Conservation (phyloP, 371 early-diverging fungal genomes). For the Rhizopus microsporus region DNA sequence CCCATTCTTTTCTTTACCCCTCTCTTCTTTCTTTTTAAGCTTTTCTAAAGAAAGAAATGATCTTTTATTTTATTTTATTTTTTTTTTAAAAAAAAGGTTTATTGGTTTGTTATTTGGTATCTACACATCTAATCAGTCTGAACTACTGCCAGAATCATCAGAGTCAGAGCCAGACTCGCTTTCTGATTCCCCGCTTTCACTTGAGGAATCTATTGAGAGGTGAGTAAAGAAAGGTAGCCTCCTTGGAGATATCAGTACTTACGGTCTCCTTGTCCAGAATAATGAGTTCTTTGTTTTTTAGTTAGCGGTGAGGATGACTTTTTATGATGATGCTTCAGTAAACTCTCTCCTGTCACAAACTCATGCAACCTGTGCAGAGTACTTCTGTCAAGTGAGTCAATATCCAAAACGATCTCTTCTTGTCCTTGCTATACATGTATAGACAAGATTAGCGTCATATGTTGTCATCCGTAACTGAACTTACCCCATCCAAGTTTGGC, state of each 20-base stretch:
- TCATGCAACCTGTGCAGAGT: constrained; percentile 86
- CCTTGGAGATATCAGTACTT: constrained; percentile 28
- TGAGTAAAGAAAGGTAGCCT: constrained; percentile 3
- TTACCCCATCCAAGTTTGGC: constrained; percentile 75
- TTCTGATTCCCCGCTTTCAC: constrained; percentile 52
- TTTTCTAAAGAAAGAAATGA: not conserved
- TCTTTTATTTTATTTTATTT: constrained; percentile 7
- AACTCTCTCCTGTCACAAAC: constrained; percentile 71
- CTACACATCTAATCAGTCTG: constrained; percentile 53
- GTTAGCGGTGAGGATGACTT: constrained; percentile 16
- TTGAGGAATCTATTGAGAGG: constrained; percentile 41
- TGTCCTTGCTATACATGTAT: constrained; percentile 57
- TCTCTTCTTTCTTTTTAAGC: not conserved
- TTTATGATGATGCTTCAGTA: constrained; percentile 25
- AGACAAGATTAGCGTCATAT: not conserved
- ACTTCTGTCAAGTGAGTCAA: constrained; percentile 83
- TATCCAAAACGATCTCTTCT: constrained; percentile 95
- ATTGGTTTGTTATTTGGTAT: constrained; percentile 9
- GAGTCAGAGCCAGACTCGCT: constrained; percentile 72
- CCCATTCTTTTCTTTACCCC: not conserved
- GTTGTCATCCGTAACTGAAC: constrained; percentile 8
- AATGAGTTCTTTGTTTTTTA: constrained; percentile 52
- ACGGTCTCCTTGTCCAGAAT: constrained; percentile 52
- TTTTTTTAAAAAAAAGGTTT: not conserved
- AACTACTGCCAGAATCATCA: constrained; percentile 79